phyloP scores from a whole-genome alignment of 371 early-diverging fungal genomes.

The Paraphysoderma sedebokerense region DNA sequence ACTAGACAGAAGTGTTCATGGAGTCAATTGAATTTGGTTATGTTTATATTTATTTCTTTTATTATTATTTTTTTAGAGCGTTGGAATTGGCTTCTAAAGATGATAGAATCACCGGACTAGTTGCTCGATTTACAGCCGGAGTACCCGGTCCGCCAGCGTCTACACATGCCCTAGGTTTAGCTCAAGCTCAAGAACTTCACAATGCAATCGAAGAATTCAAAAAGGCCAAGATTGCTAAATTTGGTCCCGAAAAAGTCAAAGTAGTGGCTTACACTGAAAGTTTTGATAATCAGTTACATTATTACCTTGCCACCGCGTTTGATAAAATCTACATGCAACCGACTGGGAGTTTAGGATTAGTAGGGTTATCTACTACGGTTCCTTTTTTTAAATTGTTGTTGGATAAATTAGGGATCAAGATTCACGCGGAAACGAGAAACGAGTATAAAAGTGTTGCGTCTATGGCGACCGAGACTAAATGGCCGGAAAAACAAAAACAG shows the following conservation, averaged over 20 bases:
- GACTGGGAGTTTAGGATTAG: slow-evolving; percentile 25
- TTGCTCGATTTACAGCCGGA: no score
- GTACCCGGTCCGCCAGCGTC: no score
- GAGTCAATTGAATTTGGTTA: no score
- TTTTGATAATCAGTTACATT: slow-evolving; percentile 27
- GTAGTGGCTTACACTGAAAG: background rate
- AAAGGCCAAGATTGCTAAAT: background rate
- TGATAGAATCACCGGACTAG: no score
- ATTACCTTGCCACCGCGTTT: slow-evolving; percentile 37
- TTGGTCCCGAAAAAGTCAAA: background rate
- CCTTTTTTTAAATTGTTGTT: slow-evolving; percentile 26
- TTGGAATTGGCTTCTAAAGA: no score
- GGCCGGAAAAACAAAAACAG: slow-evolving; percentile 24
- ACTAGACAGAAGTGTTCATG: no score
- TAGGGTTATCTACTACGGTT: slow-evolving; percentile 21
- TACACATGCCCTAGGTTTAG: no score
- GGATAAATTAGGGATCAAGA: slow-evolving; percentile 25
- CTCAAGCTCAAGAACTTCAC: no score
- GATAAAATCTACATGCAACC: slow-evolving; percentile 36
- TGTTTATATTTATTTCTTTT: no score
- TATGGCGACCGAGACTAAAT: slow-evolving; percentile 20
- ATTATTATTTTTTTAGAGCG: no score
- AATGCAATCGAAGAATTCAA: background rate
- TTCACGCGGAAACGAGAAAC: slow-evolving; percentile 21
- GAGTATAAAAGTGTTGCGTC: slow-evolving; percentile 31